These are phyloP conservation scores for Plasmodium knowlesi DNA, from an alignment of 169 alveolate species.

Conservation along the genomic window DNA sequence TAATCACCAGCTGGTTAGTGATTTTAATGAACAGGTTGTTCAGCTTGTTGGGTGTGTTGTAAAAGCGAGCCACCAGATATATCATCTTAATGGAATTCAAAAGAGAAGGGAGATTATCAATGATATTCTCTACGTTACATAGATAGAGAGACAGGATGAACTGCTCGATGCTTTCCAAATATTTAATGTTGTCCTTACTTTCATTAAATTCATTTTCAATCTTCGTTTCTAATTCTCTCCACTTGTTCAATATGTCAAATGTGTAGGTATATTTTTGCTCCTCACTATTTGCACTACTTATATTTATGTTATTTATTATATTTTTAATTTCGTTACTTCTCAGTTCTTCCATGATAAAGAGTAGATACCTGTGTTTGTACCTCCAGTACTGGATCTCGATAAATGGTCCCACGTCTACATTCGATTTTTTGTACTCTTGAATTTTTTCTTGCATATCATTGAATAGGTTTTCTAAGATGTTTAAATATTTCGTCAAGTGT, in stretches of 20 bases:
- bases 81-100: conserved; percentile 96
- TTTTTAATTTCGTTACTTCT: conserved; percentile 73
- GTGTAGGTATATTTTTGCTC: conserved; percentile 75
- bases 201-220: conserved; percentile 96
- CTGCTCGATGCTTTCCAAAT: conserved; percentile 94
- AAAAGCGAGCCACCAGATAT: conserved; percentile 96
- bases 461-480: conserved; percentile 64
- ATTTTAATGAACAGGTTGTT: conserved; percentile 95
- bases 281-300: conserved; percentile 55
- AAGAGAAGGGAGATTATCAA: conserved; percentile 94
- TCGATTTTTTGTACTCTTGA: conserved; percentile 56
- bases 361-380: conserved; percentile 72
- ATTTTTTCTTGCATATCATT: conserved; percentile 69
- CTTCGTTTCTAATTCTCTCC: conserved; percentile 94
- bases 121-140: conserved; percentile 94
- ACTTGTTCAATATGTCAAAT: conserved; percentile 77
- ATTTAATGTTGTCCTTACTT: conserved; percentile 97
- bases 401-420: conserved; percentile 71
- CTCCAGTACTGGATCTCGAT: conserved; percentile 76
- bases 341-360: conserved; percentile 73
- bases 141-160: conserved; percentile 96
- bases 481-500: conserved; percentile 70
- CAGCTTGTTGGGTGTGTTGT: conserved; percentile 96
- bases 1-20: conserved; percentile 94
- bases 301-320: conserved; percentile 72